Percentiles rank a stretch among this genome's conserved stretches.
These are phyloP conservation scores for Xanthoceras sorbifolium DNA, from an alignment of 345 rosid genomes.

Conservation along the genomic window DNA sequence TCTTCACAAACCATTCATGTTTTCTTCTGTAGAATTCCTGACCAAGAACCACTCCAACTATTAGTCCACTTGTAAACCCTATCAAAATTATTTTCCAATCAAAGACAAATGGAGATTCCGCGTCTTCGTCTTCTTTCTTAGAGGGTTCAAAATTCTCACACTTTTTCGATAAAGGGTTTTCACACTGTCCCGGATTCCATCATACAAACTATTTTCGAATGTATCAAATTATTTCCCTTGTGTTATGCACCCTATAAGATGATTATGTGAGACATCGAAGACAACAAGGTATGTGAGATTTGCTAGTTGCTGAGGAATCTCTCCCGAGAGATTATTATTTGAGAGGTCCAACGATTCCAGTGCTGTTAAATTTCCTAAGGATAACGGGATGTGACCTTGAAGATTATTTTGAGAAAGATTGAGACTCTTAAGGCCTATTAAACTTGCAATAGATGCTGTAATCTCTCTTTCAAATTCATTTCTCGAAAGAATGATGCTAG, in stretches of 20 bases:
- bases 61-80: constrained; percentile 30
- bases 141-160: constrained; percentile 3
- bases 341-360: constrained; percentile 35
- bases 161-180: constrained; percentile 12
- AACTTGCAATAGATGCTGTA: constrained; percentile 1
- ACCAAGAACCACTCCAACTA: constrained; percentile 12
- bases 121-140: not conserved
- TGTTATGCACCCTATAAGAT: constrained; percentile 28
- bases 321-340: constrained; percentile 14
- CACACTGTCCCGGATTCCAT: constrained; percentile 31
- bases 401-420: constrained; percentile 34
- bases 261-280: constrained; percentile 32
- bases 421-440: not conserved
- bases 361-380: not conserved
- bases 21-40: not conserved
- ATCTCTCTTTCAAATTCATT: constrained; percentile 26
- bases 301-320: constrained; percentile 24
- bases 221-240: constrained; percentile 22
- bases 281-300: constrained; percentile 21
- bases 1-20: constrained; percentile 16
- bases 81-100: constrained; percentile 21
- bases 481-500: constrained; percentile 20
- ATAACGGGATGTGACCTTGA: constrained; percentile 16
- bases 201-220: constrained; percentile 15
- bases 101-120: not conserved